Percentiles rank a stretch among this genome's conserved stretches.
These are phyloP conservation scores for Cronartium ribicola DNA, from an alignment of 1,284 basidiomycete genomes.

Conservation along the genomic window DNA sequence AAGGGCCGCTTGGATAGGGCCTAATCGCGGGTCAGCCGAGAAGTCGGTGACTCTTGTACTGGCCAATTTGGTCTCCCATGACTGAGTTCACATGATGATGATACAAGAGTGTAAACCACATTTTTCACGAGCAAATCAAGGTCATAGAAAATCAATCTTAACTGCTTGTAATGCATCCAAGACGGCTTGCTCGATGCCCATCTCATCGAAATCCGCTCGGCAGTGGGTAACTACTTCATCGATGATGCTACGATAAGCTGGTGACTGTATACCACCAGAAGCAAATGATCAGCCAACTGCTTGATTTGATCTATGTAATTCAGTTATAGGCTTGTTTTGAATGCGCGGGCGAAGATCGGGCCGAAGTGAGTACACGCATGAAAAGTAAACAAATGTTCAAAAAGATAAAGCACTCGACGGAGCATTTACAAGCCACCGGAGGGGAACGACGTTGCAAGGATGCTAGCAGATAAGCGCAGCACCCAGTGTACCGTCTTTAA, in stretches of 20 bases:
- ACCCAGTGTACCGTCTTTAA: background rate
- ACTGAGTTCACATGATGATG: slow-evolving; percentile 7
- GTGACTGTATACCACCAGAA: slow-evolving; percentile 61
- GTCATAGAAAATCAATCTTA: slow-evolving; percentile 51
- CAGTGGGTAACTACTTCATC: slow-evolving; percentile 88
- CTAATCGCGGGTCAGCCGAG: slow-evolving; percentile 25
- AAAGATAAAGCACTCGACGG: no score
- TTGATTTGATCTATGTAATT: no score
- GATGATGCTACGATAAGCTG: slow-evolving; percentile 87
- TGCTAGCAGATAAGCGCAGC: background rate
- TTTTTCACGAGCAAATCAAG: background rate
- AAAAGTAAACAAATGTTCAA: no score
- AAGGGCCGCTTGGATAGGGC: slow-evolving; percentile 32
- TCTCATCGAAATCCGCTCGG: slow-evolving; percentile 93
- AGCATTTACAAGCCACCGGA: no score
- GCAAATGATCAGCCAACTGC: background rate
- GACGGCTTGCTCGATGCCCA: slow-evolving; percentile 87
- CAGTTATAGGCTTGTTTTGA: no score
- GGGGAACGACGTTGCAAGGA: no score
- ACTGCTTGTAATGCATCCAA: slow-evolving; percentile 81
- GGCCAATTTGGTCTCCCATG: slow-evolving; percentile 41
- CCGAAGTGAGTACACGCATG: no score
- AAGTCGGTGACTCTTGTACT: slow-evolving; percentile 38
- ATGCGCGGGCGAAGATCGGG: no score
- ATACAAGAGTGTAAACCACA: background rate